Evolutionary conservation across 768 basidiomycete species (phyloP).

Genomic region (Hortiboletus campestris): DNA sequence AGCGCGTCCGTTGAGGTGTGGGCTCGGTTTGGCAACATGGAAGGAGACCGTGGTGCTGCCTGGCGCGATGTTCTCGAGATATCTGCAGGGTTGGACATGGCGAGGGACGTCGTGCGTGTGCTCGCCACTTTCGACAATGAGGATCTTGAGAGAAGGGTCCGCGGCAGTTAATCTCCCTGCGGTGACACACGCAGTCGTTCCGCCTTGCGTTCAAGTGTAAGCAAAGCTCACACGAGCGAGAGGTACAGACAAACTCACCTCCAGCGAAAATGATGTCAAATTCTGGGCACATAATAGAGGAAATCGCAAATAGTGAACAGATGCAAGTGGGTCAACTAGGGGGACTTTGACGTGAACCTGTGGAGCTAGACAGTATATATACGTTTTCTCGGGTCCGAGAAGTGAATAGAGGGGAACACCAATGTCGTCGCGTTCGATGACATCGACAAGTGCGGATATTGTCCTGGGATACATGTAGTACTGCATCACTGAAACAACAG

Average conservation of each 20-base stretch:
- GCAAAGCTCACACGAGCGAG: not conserved
- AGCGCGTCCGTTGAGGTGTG: constrained; percentile 44
- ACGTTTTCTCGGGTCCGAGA: not conserved
- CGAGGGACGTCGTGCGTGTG: constrained; percentile 44
- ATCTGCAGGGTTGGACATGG: constrained; percentile 56
- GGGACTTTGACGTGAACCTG: no score
- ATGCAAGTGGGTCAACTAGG: no score
- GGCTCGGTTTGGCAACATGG: constrained; percentile 39
- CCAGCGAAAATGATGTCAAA: constrained; percentile 60
- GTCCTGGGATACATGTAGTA: no score
- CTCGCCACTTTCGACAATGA: constrained; percentile 60
- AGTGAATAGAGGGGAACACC: no score
- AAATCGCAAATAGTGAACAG: not conserved
- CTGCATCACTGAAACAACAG: not conserved
- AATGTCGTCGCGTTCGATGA: no score
- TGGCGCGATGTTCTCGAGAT: constrained; percentile 40
- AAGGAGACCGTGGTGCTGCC: constrained; percentile 44
- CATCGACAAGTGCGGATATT: not conserved
- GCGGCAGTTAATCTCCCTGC: constrained; percentile 51
- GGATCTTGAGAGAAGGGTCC: constrained; percentile 53
- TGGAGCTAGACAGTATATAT: not conserved
- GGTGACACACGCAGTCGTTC: constrained; percentile 53
- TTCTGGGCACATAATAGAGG: not conserved
- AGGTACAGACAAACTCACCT: constrained; percentile 31
- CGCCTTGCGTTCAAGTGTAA: constrained; percentile 29